Percentiles rank a stretch among this genome's conserved stretches.
phyloP scores from a whole-genome alignment of 305 asterid species.

The Fraxinus nigra region DNA sequence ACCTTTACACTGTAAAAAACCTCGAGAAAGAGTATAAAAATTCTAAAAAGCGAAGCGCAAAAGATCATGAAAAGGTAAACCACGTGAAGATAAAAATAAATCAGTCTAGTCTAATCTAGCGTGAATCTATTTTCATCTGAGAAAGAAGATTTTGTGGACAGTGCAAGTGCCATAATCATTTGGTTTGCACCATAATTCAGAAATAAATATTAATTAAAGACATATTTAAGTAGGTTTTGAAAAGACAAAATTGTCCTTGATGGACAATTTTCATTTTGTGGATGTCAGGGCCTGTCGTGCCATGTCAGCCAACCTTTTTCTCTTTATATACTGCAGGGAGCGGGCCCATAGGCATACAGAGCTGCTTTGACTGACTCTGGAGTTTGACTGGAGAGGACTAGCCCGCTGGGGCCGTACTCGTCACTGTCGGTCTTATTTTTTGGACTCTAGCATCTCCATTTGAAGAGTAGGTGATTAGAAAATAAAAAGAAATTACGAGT shows the following conservation, averaged over 20 bases:
- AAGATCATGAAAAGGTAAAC: background rate
- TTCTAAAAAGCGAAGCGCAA: no score
- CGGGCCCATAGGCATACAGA: background rate
- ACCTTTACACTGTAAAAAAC: background rate
- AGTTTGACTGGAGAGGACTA: background rate
- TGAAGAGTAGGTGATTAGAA: background rate
- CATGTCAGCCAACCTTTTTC: background rate
- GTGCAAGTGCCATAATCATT: background rate
- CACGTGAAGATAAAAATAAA: background rate
- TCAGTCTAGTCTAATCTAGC: background rate
- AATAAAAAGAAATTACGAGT: no score
- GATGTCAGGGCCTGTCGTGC: background rate
- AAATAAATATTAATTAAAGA: background rate
- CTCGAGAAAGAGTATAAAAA: background rate
- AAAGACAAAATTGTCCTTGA: background rate
- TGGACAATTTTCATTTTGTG: background rate
- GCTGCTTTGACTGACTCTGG: background rate
- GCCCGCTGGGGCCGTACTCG: background rate
- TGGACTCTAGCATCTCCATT: background rate
- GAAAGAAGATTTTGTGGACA: background rate
- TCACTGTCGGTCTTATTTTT: background rate
- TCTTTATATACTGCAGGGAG: background rate
- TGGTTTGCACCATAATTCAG: background rate
- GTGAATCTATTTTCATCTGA: background rate
- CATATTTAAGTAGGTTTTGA: background rate